These are phyloP conservation scores for Ustilago xerochloae DNA, from an alignment of 1,284 basidiomycete genomes.

Conservation along the genomic window DNA sequence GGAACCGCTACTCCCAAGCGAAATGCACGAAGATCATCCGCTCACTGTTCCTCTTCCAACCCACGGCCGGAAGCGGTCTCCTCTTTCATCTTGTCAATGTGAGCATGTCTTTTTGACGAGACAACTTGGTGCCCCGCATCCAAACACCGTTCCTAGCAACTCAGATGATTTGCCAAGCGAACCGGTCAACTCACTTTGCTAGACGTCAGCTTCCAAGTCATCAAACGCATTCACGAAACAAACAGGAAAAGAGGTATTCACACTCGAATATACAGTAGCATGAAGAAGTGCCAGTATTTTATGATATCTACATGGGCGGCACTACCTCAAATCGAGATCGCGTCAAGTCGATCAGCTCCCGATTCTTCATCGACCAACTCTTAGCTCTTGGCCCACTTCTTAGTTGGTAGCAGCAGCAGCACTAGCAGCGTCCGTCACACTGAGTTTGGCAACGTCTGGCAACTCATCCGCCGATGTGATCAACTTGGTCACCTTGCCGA, in stretches of 20 bases:
- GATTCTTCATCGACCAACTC: not conserved
- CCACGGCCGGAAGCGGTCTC: no score
- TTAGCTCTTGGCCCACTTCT: no score
- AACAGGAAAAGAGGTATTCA: no score
- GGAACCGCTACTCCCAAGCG: no score
- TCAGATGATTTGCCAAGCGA: not conserved
- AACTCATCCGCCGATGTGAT: constrained; percentile 51
- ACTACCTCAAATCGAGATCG: not conserved
- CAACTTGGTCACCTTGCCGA: constrained; percentile 67
- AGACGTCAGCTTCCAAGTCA: not conserved
- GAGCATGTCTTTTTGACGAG: no score
- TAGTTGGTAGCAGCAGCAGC: constrained; percentile 33
- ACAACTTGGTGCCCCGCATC: not conserved
- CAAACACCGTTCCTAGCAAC: not conserved
- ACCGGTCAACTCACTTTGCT: not conserved
- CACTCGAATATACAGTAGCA: no score
- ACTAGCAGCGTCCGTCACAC: constrained; percentile 34
- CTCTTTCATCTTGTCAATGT: no score
- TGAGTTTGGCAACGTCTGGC: constrained; percentile 59
- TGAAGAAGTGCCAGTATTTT: not conserved
- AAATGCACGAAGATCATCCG: no score
- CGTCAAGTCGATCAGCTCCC: not conserved
- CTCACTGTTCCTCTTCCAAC: no score
- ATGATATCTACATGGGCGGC: not conserved
- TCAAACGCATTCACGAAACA: no score